phyloP scores from a whole-genome alignment of 2,329 filamentous ascomycete species.

The Albifimbria verrucaria region DNA sequence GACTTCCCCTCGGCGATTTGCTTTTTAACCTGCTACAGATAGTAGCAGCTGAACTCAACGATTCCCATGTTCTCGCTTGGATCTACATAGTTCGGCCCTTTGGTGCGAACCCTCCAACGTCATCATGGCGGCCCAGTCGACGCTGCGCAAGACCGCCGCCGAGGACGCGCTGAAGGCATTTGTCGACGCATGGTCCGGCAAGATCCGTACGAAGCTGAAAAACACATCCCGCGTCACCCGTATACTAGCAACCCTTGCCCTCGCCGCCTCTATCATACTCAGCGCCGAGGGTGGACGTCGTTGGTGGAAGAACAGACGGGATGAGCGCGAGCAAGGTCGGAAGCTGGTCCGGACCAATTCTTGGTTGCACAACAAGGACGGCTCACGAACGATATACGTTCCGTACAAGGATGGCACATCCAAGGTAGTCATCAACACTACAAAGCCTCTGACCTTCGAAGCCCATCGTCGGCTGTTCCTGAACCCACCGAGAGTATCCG shows the following conservation, averaged over 20 bases:
- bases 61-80: not conserved
- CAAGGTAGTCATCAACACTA: constrained; percentile 87
- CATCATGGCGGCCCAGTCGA: constrained; percentile 84
- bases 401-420: constrained; percentile 84
- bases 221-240: constrained; percentile 68
- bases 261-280: constrained; percentile 75
- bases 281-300: constrained; percentile 74
- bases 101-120: constrained; percentile 6
- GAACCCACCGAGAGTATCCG: constrained; percentile 81
- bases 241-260: constrained; percentile 70
- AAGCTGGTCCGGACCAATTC: constrained; percentile 88
- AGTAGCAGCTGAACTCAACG: not conserved
- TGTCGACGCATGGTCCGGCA: constrained; percentile 54
- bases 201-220: constrained; percentile 53
- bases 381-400: constrained; percentile 90
- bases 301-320: constrained; percentile 69
- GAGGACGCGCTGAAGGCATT: constrained; percentile 66
- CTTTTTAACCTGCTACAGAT: not conserved
- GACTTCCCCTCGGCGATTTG: not conserved
- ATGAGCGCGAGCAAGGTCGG: constrained; percentile 78
- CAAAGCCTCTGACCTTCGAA: constrained; percentile 92
- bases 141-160: constrained; percentile 62
- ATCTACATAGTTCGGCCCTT: constrained; percentile 6
- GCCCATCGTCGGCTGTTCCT: constrained; percentile 91
- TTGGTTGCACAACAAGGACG: constrained; percentile 89